Percentiles rank a stretch among this genome's conserved stretches.
Conservation (phyloP, 768 basidiomycete genomes). For the Lactifluus piperatus region DNA sequence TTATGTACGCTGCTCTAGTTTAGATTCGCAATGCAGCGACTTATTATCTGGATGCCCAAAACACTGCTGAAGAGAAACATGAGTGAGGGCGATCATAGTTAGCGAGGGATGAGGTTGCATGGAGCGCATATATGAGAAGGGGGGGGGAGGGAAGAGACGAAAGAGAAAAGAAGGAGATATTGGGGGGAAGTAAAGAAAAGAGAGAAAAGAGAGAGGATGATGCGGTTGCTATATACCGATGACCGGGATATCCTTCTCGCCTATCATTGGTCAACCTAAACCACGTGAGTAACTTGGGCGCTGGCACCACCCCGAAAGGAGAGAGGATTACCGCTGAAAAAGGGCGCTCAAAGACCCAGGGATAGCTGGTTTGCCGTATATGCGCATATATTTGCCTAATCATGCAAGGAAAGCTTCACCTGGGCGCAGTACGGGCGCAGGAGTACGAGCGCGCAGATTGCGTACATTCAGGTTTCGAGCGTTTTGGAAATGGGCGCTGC, state of each 20-base stretch:
- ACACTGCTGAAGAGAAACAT: background rate
- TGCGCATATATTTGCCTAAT: background rate
- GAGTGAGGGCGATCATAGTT: background rate
- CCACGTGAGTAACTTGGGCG: constrained; percentile 12
- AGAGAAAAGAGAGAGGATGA: constrained; percentile 6
- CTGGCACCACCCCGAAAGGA: background rate
- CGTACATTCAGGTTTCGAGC: background rate
- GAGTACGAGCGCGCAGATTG: constrained; percentile 1
- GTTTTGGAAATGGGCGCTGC: too few species aligned
- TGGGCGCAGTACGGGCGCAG: constrained; percentile 13
- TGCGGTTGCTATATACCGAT: constrained; percentile 22
- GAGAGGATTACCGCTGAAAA: background rate
- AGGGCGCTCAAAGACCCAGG: constrained; percentile 2
- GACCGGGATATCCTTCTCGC: constrained; percentile 13
- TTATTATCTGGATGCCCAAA: background rate
- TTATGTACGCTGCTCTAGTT: constrained; percentile 16
- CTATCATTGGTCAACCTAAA: background rate
- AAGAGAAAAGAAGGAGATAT: too few species aligned
- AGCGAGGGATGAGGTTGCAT: background rate
- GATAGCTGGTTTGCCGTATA: background rate
- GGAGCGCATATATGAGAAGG: background rate
- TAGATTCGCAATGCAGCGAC: constrained; percentile 16
- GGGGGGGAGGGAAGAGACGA: background rate
- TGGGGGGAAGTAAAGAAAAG: constrained; percentile 4
- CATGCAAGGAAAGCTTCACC: background rate